Evolutionary conservation across 2,329 filamentous ascomycete genomes (phyloP), one percentile per base, ranked within the genome.

Genomic region (Ceratocystis cubensis): DNA sequence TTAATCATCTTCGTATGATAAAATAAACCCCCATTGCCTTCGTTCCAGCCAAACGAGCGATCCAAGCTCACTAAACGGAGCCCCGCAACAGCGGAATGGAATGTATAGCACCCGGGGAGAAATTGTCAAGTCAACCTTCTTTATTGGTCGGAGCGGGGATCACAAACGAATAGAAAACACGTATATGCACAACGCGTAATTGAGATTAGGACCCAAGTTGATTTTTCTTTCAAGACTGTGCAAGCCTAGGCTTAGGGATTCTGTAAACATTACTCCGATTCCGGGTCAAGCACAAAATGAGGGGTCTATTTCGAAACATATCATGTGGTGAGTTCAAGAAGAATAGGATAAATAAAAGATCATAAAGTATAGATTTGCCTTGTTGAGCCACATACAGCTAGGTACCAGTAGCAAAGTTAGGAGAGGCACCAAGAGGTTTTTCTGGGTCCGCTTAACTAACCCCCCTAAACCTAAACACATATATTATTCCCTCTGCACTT

Each of bases 401-500:
- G 13, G 56, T 33, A 59, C 56, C 30, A 33, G n/a, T n/a, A 59
- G 28, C 28, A 33, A n/a, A 17, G 22, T 13, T 22, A 37, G 25
- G 7, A 33, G 6, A 59, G 56, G 17, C 56, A 59, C 33, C 13
- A 59, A 33, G 56, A 59, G 20, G 48, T 33, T 64, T 65, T 65
- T 64, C 44, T 50, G 37, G 57, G 44, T 65, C 50, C 22, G 45
- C 30, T 25, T 50, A 59, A 30, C 56, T 33, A 33, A 33, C 5
- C 30, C 30, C 56, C 56, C 56, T 57, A 57, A 56, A 57, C 37
- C 37, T 41, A 41, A 41, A 15, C 37, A 41, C 37, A 41, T 59
- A 59, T 59, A 59, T 59, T 59, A 59, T 59, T 59, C 28, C 56
- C 56, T 59, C 56, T 59, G 28, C 22, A 33, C 13, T 37, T 59